A percentile compares a stretch with the other conserved stretches of the same genome.
Conservation (phyloP, 129 eudicot genomes). For the Helichrysum umbraculigerum region DNA sequence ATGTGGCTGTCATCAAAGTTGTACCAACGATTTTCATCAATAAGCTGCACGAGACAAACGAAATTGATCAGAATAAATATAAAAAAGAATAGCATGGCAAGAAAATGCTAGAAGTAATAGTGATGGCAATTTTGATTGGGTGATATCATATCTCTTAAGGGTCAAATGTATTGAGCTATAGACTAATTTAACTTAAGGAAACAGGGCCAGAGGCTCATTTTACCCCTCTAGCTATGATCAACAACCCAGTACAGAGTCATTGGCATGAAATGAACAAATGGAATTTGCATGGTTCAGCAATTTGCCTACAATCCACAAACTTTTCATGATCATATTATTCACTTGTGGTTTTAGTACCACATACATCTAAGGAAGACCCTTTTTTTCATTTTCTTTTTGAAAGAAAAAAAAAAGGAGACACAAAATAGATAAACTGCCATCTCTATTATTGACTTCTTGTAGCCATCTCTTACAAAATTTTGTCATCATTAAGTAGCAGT, state of each 20-base stretch:
- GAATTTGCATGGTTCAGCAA: neutral
- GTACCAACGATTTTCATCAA: constrained; percentile 91
- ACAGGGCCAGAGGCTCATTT: neutral
- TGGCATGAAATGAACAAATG: neutral
- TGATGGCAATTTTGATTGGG: neutral
- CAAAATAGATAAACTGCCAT: neutral
- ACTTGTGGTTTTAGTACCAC: neutral
- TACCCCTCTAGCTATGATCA: neutral
- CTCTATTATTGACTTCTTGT: neutral
- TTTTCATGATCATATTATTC: neutral
- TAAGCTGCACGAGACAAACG: constrained; percentile 50
- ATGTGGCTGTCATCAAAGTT: constrained; percentile 83
- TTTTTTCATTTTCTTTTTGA: too few relatives aligned
- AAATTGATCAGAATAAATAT: neutral
- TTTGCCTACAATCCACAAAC: neutral
- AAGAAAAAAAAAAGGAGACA: neutral
- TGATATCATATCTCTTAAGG: neutral
- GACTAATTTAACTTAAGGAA: neutral
- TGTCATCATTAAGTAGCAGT: neutral
- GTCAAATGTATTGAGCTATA: neutral
- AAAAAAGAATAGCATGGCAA: neutral
- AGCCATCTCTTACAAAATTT: neutral
- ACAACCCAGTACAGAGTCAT: neutral
- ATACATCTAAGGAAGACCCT: neutral
- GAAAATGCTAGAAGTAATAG: neutral